Evolutionary conservation across 768 basidiomycete genomes (phyloP), one percentile per base, ranked within the genome.

Genomic region (Sistotremastrum suecicum): DNA sequence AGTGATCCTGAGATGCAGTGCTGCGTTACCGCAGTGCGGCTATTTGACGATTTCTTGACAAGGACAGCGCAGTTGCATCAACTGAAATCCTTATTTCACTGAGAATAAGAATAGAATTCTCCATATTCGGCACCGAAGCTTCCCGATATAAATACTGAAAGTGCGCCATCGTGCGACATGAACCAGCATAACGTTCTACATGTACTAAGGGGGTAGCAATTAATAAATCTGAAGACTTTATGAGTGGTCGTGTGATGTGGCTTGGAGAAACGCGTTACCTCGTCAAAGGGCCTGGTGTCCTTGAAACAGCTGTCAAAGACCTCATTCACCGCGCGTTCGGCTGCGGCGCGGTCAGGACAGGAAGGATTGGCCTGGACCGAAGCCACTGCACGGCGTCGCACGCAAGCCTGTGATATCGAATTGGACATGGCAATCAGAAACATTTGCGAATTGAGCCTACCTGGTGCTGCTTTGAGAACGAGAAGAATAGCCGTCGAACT

Each of bases 261-360:
- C 20, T 20, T 20, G 20, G 20, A 20, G 20, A 5, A 8, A 50
- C 58, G 45, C 47, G 57, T 39, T 54, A 88, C 89, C 81, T 98
- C 92, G 60, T 99, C 95, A 60, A 97, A 99, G 6, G 95, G 94
- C 51, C 94, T 66, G 5, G 92, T 97, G 59, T 98, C 95, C 35
- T 74, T 80, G 63, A 87, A 91, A 61, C 94, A 99, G 53, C 87
- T 90, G 56, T 90, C 90, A 84, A 87, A 99, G 34, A 94, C 94
- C 60, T 95, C 87, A 53, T 97, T 95, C 40, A 98, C 92, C 1
- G 80, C 90, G 47, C 74, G 73, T 60, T 91, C 89, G 8, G 92
- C 94, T 29, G 83, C 67, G 4, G 71, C 84, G 36, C 68, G 62
- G 55, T 82, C 75, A 1, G 80, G 79, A 58, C 92, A 97, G 20